Conservation (phyloP, 2,329 filamentous ascomycete genomes). For the Pseudogymnoascus sp. region DNA sequence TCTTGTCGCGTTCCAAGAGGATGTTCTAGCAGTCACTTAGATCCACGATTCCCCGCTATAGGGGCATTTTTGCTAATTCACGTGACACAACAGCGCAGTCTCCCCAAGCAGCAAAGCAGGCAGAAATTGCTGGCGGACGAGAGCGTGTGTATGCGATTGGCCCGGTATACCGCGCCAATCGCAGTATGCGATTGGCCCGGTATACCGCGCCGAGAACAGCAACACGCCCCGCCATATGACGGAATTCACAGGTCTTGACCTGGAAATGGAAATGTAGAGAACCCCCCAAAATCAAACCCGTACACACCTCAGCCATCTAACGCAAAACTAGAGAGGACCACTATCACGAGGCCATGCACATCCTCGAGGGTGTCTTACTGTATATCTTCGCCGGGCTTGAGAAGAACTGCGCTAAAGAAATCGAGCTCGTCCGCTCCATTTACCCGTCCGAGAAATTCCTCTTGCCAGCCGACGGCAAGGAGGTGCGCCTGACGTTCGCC, state of each 20-base stretch:
- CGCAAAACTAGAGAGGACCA: constrained; percentile 43
- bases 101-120: constrained; percentile 83
- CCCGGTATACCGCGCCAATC: constrained; percentile 81
- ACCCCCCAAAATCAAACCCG: too few relatives aligned
- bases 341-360: constrained; percentile 67
- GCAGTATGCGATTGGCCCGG: constrained; percentile 62
- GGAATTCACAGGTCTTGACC: constrained; percentile 81
- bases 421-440: constrained; percentile 62
- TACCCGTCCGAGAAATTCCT: constrained; percentile 75
- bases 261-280: constrained; percentile 70
- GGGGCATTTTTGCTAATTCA: too few relatives aligned
- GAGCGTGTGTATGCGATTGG: constrained; percentile 73
- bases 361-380: constrained; percentile 67
- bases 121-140: constrained; percentile 71
- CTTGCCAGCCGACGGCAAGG: constrained; percentile 65
- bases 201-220: constrained; percentile 66
- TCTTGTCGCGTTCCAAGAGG: background rate
- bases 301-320: too few relatives aligned
- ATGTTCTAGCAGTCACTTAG: too few relatives aligned
- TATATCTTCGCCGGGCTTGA: constrained; percentile 72
- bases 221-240: constrained; percentile 73
- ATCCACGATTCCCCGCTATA: too few relatives aligned
- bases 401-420: constrained; percentile 56
- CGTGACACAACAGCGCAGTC: constrained; percentile 46
- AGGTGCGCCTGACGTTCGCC: constrained; percentile 68